phyloP scores from a whole-genome alignment of 805 yeast genomes.

The Clavispora phyllophila region DNA sequence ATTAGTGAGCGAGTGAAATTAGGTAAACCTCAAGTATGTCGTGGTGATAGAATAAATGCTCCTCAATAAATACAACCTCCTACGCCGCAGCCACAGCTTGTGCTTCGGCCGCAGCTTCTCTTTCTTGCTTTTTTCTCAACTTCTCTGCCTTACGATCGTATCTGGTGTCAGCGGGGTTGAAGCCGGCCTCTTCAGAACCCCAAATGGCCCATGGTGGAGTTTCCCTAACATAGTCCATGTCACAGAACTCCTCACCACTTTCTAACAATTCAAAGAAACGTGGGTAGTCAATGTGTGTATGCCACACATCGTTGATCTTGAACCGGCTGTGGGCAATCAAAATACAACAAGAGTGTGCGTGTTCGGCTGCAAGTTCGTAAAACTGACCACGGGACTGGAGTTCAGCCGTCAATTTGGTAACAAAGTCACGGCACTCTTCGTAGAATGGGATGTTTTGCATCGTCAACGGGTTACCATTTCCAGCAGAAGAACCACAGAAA shows the following conservation, averaged over 20 bases:
- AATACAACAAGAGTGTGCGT: conserved; percentile 91
- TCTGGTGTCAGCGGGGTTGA: conserved; percentile 79
- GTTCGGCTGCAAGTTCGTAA: conserved; percentile 89
- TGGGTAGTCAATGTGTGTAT: conserved; percentile 82
- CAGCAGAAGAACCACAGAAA: conserved; percentile 83
- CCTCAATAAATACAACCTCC: neutral
- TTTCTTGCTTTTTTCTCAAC: conserved; percentile 40
- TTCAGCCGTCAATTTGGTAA: conserved; percentile 54
- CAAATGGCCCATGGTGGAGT: conserved; percentile 92
- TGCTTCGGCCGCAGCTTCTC: conserved; percentile 21
- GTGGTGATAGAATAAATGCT: too few relatives aligned
- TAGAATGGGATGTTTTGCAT: conserved; percentile 95
- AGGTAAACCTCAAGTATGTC: too few relatives aligned
- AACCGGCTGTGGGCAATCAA: conserved; percentile 74
- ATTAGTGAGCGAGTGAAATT: too few relatives aligned
- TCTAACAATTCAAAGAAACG: conserved; percentile 67
- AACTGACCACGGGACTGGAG: conserved; percentile 60
- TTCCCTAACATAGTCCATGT: conserved; percentile 72
- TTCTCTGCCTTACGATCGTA: conserved; percentile 61
- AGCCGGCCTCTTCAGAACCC: conserved; percentile 83
- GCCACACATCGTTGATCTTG: conserved; percentile 69
- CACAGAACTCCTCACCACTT: conserved; percentile 62
- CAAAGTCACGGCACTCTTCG: conserved; percentile 81
- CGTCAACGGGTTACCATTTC: conserved; percentile 82
- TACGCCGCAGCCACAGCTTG: neutral